Evolutionary conservation across 208 protist genomes (phyloP).

Genomic region (Trypanosoma avium): DNA sequence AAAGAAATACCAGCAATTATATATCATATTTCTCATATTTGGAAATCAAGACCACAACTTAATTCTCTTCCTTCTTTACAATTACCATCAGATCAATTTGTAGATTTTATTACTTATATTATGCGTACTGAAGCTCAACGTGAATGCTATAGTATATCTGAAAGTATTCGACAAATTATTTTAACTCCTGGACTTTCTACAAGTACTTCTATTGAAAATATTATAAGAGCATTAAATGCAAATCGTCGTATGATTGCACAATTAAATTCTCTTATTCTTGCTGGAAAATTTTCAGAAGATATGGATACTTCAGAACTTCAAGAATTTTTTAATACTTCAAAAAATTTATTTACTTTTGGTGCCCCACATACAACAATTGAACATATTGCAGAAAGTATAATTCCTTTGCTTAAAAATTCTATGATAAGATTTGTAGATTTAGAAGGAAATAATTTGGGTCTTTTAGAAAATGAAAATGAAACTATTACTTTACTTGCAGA

Average conservation of each 20-base stretch:
- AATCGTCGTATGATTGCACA: conserved; percentile 22
- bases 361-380: conserved; percentile 16
- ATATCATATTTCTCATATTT: conserved; percentile 28
- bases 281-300: conserved; percentile 25
- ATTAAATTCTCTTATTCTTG: conserved; percentile 15
- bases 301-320: conserved; percentile 4
- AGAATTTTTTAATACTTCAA: conserved; percentile 18
- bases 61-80: conserved; percentile 12
- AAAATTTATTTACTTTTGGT: conserved; percentile 3
- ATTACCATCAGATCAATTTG: conserved; percentile 25
- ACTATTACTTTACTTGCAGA: conserved; percentile 36
- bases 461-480: conserved; percentile 32
- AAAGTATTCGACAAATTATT: conserved; percentile 13
- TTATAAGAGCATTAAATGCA: conserved; percentile 15
- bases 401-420: conserved; percentile 24
- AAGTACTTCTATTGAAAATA: not conserved
- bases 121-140: conserved; percentile 21
- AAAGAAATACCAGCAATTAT: conserved; percentile 6
- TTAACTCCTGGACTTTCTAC: conserved; percentile 2
- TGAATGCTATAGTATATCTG: conserved; percentile 26
- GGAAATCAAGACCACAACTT: conserved; percentile 15
- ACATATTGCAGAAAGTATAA: conserved; percentile 9
- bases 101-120: conserved; percentile 26
- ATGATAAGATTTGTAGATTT: conserved; percentile 39
- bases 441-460: conserved; percentile 54